Percentiles rank a stretch among this genome's conserved stretches.
Evolutionary conservation across 164 flowering plant genomes (phyloP).

Genomic region (Macadamia tetraphylla): DNA sequence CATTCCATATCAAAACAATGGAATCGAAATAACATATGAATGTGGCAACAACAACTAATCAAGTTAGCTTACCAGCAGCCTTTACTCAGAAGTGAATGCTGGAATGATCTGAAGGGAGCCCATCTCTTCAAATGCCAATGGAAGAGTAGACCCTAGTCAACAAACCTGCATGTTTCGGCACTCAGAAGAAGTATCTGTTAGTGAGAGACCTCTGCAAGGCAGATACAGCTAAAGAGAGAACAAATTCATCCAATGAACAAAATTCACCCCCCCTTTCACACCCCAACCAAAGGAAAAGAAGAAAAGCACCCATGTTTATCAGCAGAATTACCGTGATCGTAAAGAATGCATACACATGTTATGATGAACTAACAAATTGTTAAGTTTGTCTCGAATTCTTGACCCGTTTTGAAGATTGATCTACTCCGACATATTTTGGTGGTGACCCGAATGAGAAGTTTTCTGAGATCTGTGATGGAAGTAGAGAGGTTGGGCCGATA

Average conservation of each 20-base stretch:
- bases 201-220: not conserved
- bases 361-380: not conserved
- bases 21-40: not conserved
- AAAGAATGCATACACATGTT: not conserved
- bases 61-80: not conserved
- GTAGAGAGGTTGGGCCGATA: no score
- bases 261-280: not conserved
- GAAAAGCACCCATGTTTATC: not conserved
- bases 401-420: no score
- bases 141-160: not conserved
- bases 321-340: not conserved
- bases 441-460: no score
- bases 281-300: no score
- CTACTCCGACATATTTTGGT: no score
- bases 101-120: not conserved
- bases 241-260: not conserved
- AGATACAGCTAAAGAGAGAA: not conserved
- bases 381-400: no score
- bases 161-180: constrained; percentile 1
- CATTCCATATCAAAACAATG: not conserved
- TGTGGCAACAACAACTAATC: not conserved
- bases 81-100: not conserved
- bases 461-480: no score
- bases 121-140: not conserved
- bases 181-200: not conserved